Evolutionary conservation across 176 grass and related monocot species (phyloP), one percentile per base, ranked within the genome.

Genomic region (Neostapfia colusana): DNA sequence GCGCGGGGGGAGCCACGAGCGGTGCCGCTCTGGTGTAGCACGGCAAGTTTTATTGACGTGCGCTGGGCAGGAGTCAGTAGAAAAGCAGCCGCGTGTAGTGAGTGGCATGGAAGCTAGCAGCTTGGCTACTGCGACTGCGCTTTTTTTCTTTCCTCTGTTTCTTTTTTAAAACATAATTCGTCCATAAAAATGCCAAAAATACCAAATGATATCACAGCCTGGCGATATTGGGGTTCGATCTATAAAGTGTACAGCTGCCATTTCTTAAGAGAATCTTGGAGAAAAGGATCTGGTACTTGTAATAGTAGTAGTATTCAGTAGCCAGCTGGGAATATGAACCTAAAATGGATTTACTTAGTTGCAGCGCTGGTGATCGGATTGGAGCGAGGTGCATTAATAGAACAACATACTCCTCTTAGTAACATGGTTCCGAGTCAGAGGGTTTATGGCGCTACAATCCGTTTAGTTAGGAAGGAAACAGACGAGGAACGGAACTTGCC

Each of bases 31-130:
- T n/a, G 35, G 10, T 35, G 38, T 16, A 14, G 48, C 72, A 17
- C 61, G 43, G 41, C 35, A 67, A 66, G 63, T 58, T 58, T 55
- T 87, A 72, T 66, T 49, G 79, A 60, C 59, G 73, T 38, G 59
- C 8, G 79, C 66, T 41, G 72, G 17, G 62, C 8, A 70, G 66
- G 54, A 51, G 37, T 35, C 23, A 58, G 17, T 44, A 14, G 64
- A 65, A 65, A 18, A 38, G 65, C 37, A 44, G 79, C 73, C 14
- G 16, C 60, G 73, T 72, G 61, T 61, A 68, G 75, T 88, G 81
- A 68, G 75, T 88, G 81, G n/a, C 75, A 79, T 74, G 68, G 74
- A 83, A 73, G 85, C 80, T 23, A 40, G 15, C 7, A 21, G 34
- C n/a, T 43, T 48, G 67, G 14, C 64, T 45, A 53, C 27, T 18